Evolutionary conservation across 805 yeast genomes (phyloP), one percentile per base, ranked within the genome.

Genomic region (Kuraishia floccosa): DNA sequence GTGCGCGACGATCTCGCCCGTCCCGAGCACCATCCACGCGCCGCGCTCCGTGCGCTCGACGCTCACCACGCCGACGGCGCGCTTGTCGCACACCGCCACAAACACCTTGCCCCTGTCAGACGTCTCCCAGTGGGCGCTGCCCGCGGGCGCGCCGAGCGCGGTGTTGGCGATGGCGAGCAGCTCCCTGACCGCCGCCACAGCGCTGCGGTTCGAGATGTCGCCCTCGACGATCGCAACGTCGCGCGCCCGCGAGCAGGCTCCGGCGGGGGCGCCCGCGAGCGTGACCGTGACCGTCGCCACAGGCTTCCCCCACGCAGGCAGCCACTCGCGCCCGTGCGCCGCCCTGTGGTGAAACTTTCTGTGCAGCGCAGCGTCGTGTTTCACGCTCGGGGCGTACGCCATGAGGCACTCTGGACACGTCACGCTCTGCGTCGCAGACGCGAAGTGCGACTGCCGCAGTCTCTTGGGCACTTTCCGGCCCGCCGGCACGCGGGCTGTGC

Each of bases 21-120:
- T 62, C 3, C 63, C 65, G 32, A 60, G 47, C 0, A 74, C 52
- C 72, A 76, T 69, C 87, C 87, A 78, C 23, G 65, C 50, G 0
- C 78, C 70, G 24, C 56, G 54, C 4, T 24, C 35, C 1, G 62
- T 51, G 20, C 60, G 52, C 30, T 76, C 82, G 2, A 74, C 61
- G 2, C 75, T 64, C 6, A 75, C 58, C 2, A 76, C 42, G 0
- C 80, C 86, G 2, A 79, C 60, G 0, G 76, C 75, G 24, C 59
- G 48, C 9, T 52, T 56, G 13, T 59, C 48, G 24, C 56, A 52
- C 3, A 76, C 47, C 30, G 65, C 66, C 3, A 76, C 53, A 41
- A 67, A 77, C 2, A 75, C 65, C 24, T 54, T 56, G 0, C 76
- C 76, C 6, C 38, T 36, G 4, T 38, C 41, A 14, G 46, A 47